Base-by-base conservation (phyloP, 1,284 basidiomycete genomes). In the Filobasidium uniguttulatum region DNA sequence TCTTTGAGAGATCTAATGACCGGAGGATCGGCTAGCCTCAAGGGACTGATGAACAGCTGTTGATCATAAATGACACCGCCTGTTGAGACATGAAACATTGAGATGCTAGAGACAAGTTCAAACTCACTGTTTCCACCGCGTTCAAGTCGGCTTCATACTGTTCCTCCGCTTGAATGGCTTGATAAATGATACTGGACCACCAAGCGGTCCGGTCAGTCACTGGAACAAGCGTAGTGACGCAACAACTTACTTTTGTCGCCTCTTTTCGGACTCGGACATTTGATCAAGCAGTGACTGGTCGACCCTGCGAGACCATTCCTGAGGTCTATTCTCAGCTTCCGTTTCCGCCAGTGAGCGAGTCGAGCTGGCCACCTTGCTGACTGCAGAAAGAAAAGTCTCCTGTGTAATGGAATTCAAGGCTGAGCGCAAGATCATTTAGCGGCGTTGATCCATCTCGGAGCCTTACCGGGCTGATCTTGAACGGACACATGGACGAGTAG, bases 121-220 rank as follows among this genome's bases (percentile, higher is more conserved):
- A n/a, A 63, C 74, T 29, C 55, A 84, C 81, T 5, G 75, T 73
- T 60, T 94, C 86, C 37, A 97, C 77, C 4, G 82, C 77, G 52
- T 88, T 81, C 5, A 99, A 75, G 63, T 98, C 93, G 38, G 82
- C 79, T 34, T 91, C 74, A 63, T 94, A 97, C 61, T 87, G 82
- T 59, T 85, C 82, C 68, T 98, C 93, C 56, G 87, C 84, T 60
- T 78, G 78, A 56, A 98, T 84, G 34, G 91, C 80, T 66, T 91
- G 90, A 60, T 85, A 81, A 49, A 98, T 93, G 60, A 93, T 69
- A n/a, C 68, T 69, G 40, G 4, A 26, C 3, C 3, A 19, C 10
- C 9, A n/a, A 33, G 31, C 9, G 31, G 10, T 10, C 31, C 31
- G 31, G 31, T 17, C 22, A 19, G 40, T 26, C 29, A 43, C 50